Evolutionary conservation across 73 alveolate species (phyloP).

Genomic region (Effrenium voratum): DNA sequence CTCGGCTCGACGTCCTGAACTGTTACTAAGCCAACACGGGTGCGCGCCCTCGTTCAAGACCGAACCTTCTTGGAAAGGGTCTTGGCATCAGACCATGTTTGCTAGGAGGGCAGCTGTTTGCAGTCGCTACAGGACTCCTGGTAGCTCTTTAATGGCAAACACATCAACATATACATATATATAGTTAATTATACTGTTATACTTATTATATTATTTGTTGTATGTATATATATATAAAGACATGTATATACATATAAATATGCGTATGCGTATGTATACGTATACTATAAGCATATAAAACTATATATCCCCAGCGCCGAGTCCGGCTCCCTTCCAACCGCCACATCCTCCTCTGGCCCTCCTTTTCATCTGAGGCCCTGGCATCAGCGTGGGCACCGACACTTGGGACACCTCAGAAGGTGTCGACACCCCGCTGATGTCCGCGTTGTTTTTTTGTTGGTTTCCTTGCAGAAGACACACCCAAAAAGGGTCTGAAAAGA

Average conservation of each 20-base stretch:
- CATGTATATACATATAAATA: not conserved
- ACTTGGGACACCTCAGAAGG: conserved; percentile 23
- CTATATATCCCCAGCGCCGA: not conserved
- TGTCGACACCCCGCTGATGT: not conserved
- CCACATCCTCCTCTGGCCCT: not conserved
- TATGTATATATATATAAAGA: not conserved
- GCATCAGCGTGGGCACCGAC: conserved; percentile 10
- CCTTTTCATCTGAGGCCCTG: not conserved
- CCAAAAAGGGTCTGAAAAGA: too few relatives aligned
- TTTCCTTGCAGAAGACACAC: too few relatives aligned
- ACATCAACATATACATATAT: not conserved
- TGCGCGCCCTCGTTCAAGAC: too few relatives aligned
- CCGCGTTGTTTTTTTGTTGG: too few relatives aligned
- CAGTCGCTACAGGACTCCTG: too few relatives aligned
- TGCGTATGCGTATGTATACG: not conserved
- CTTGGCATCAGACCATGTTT: not conserved
- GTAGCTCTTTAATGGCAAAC: not conserved
- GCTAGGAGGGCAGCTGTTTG: too few relatives aligned
- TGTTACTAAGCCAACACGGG: not conserved
- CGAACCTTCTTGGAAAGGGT: not conserved
- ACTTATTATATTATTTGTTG: not conserved
- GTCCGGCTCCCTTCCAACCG: not conserved
- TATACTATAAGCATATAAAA: not conserved
- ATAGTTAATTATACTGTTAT: not conserved
- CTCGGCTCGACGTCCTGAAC: not conserved